phyloP scores from a whole-genome alignment of 2,329 filamentous ascomycete species.

The Diaporthe velutina region DNA sequence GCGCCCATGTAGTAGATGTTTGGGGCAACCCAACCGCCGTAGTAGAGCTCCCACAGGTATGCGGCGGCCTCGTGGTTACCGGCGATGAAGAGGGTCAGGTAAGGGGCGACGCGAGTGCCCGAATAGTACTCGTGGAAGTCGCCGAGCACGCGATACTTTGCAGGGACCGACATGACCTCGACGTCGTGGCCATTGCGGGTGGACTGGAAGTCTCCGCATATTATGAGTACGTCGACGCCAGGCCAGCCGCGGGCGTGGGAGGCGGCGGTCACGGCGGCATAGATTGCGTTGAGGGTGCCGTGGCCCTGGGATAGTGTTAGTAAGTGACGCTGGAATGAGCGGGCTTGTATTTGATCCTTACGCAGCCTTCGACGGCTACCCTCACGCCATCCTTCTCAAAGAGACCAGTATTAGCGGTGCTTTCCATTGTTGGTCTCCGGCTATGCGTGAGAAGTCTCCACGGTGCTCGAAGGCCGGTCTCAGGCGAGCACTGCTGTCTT shows the following conservation, averaged over 20 bases:
- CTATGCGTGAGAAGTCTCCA: background rate
- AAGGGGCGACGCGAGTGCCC: conserved; percentile 81
- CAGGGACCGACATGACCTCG: conserved; percentile 88
- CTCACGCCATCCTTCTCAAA: conserved; percentile 43
- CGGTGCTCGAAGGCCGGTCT: background rate
- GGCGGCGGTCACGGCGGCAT: conserved; percentile 79
- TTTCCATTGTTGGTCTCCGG: background rate
- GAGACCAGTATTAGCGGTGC: conserved; percentile 15
- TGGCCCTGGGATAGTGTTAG: conserved; percentile 75
- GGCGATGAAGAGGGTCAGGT: conserved; percentile 90
- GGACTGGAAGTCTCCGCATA: conserved; percentile 95
- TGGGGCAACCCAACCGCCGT: conserved; percentile 96
- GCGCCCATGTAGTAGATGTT: conserved; percentile 98
- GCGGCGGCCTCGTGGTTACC: conserved; percentile 97
- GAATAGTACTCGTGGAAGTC: conserved; percentile 97
- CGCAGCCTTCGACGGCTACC: conserved; percentile 39
- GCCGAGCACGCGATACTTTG: conserved; percentile 87
- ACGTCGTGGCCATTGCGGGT: conserved; percentile 87
- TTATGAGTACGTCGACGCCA: conserved; percentile 89
- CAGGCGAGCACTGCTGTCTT: background rate
- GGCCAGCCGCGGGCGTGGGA: conserved; percentile 82
- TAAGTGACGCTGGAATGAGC: background rate
- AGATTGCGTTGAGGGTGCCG: conserved; percentile 92
- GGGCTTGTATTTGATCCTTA: background rate
- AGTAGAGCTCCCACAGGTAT: conserved; percentile 91